phyloP scores from a whole-genome alignment of 495 filamentous ascomycete genomes.

The Neurospora sp. region DNA sequence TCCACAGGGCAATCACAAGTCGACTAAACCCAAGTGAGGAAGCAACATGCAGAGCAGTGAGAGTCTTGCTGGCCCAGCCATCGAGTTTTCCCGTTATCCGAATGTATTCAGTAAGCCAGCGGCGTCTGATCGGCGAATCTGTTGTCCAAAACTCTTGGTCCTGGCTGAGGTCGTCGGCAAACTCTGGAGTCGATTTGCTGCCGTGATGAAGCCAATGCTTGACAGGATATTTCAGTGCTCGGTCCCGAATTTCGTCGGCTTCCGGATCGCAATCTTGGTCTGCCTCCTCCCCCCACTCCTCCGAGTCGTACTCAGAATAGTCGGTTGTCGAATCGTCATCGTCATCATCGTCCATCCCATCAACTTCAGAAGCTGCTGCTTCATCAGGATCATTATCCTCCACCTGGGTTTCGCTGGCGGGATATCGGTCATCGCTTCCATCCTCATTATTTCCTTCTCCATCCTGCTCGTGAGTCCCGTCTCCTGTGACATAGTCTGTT shows the following conservation, averaged over 20 bases:
- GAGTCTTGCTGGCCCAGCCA: neutral
- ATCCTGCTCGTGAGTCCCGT: neutral
- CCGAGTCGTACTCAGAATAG: neutral
- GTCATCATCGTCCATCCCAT: neutral
- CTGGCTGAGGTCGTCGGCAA: constrained; percentile 24
- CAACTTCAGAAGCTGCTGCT: neutral
- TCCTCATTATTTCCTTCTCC: neutral
- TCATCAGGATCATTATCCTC: neutral
- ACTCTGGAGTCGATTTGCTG: constrained; percentile 26
- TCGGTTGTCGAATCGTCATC: neutral
- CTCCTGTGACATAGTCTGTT: neutral
- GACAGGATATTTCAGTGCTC: constrained; percentile 18
- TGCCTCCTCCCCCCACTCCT: neutral
- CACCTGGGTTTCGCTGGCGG: neutral
- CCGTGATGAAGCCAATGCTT: constrained; percentile 31
- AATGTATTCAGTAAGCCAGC: constrained; percentile 27
- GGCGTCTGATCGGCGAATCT: constrained; percentile 20
- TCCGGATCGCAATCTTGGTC: neutral
- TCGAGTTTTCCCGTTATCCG: constrained; percentile 11
- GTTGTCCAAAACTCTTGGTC: constrained; percentile 26
- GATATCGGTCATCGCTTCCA: neutral
- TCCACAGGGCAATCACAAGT: constrained; percentile 7
- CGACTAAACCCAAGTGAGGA: neutral
- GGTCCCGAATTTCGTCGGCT: neutral
- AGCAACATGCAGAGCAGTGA: neutral